Evolutionary conservation across 208 protist species (phyloP).

Genomic region (Trypanosoma lewisi): DNA sequence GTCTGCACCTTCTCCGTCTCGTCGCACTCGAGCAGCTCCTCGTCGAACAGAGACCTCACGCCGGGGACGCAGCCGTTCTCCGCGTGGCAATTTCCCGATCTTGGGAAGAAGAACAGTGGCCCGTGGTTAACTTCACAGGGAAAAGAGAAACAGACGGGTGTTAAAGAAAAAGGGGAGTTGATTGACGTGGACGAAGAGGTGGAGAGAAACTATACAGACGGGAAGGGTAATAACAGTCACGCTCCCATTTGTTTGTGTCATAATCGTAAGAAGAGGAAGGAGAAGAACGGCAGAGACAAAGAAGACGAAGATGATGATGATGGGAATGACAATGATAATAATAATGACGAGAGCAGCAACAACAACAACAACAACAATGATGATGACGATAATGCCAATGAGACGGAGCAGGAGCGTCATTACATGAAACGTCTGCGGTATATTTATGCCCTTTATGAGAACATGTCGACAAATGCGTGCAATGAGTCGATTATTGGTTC

Average conservation of each 20-base stretch:
- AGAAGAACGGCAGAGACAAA: not conserved
- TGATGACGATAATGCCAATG: not conserved
- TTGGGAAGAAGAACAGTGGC: slow-evolving; percentile 11
- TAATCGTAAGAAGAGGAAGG: too few species aligned
- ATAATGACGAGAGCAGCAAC: not conserved
- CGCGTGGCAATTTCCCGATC: slow-evolving; percentile 23
- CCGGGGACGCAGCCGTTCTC: slow-evolving; percentile 13
- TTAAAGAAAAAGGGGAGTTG: not conserved
- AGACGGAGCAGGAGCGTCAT: not conserved
- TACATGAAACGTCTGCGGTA: slow-evolving; percentile 14
- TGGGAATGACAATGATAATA: not conserved
- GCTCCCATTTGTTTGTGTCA: too few species aligned
- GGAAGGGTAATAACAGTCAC: too few species aligned
- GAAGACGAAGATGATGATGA: not conserved
- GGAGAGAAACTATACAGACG: too few species aligned
- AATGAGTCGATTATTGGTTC: not conserved
- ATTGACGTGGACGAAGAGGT: not conserved
- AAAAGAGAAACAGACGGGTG: not conserved
- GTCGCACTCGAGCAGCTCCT: not conserved
- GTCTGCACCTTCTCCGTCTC: slow-evolving; percentile 6
- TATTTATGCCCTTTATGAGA: slow-evolving; percentile 20
- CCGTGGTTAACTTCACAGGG: not conserved
- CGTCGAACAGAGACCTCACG: not conserved
- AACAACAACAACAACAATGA: not conserved
- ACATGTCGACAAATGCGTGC: not conserved